Percentiles rank a stretch among this genome's conserved stretches.
Conservation (phyloP, 352 stramenopile genomes). For the Phytophthora megakarya region DNA sequence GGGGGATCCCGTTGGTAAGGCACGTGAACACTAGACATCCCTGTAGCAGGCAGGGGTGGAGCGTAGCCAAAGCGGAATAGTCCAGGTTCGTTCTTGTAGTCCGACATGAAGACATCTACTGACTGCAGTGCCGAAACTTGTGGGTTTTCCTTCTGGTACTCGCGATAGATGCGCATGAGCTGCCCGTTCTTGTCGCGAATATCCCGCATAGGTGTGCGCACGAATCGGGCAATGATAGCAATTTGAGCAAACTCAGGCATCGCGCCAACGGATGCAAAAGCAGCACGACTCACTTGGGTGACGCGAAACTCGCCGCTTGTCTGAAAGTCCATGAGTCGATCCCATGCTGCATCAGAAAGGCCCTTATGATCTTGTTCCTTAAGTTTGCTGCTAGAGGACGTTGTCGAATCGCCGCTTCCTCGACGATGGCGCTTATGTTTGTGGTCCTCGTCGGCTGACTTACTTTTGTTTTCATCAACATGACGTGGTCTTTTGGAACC, state of each 20-base stretch:
- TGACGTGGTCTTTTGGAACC: constrained; percentile 32
- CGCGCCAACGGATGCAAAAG: constrained; percentile 62
- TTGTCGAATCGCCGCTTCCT: constrained; percentile 28
- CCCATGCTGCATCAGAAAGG: constrained; percentile 65
- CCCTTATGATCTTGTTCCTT: constrained; percentile 55
- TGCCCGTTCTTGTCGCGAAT: constrained; percentile 82
- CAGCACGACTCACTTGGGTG: constrained; percentile 73
- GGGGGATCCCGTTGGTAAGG: constrained; percentile 55
- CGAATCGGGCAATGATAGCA: constrained; percentile 71
- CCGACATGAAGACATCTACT: constrained; percentile 50
- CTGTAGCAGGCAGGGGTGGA: constrained; percentile 58
- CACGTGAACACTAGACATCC: constrained; percentile 54
- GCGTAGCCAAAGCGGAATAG: constrained; percentile 78
- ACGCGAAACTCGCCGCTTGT: constrained; percentile 61
- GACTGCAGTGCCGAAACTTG: constrained; percentile 52
- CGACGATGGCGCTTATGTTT: constrained; percentile 32
- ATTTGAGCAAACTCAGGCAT: constrained; percentile 84
- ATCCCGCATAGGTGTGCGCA: constrained; percentile 58
- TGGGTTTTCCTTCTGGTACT: constrained; percentile 81
- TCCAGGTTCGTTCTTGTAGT: constrained; percentile 50
- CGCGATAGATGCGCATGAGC: constrained; percentile 69
- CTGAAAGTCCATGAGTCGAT: constrained; percentile 81
- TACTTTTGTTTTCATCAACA: constrained; percentile 18
- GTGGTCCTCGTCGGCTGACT: constrained; percentile 18
- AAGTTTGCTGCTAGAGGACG: constrained; percentile 27